Conservation (phyloP, 768 basidiomycete genomes). For the Boletales sp. region DNA sequence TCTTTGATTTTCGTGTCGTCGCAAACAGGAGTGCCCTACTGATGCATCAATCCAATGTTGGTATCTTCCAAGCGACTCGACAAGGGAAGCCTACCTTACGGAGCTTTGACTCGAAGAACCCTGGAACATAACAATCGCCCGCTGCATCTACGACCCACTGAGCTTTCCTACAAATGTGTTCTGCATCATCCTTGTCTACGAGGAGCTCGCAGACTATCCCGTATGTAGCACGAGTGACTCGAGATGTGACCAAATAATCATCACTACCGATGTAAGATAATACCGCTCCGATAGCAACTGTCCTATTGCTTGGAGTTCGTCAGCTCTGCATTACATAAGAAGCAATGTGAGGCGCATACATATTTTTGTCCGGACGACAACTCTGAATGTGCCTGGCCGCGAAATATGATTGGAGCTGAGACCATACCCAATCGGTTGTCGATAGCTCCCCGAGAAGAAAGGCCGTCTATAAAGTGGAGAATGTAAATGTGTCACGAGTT, state of each 20-base stretch:
- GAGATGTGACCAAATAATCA: neutral
- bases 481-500: neutral
- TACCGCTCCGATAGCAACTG: conserved; percentile 3
- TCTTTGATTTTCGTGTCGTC: conserved; percentile 6
- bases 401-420: conserved; percentile 7
- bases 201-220: neutral
- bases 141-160: neutral
- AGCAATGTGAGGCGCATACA: neutral
- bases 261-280: neutral
- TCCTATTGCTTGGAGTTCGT: conserved; percentile 6
- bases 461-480: neutral
- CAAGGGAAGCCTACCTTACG: neutral
- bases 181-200: conserved; percentile 5
- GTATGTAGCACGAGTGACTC: neutral
- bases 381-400: conserved; percentile 1
- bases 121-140: conserved; percentile 6
- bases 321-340: neutral
- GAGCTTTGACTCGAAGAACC: conserved; percentile 10
- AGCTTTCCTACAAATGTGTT: neutral
- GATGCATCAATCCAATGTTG: neutral
- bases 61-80: neutral
- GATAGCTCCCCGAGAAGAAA: neutral
- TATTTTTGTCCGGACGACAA: conserved; percentile 7
- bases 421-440: conserved; percentile 5
- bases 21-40: conserved; percentile 1